phyloP scores from a whole-genome alignment of 2,329 filamentous ascomycete genomes.

The Annulohypoxylon truncatum region DNA sequence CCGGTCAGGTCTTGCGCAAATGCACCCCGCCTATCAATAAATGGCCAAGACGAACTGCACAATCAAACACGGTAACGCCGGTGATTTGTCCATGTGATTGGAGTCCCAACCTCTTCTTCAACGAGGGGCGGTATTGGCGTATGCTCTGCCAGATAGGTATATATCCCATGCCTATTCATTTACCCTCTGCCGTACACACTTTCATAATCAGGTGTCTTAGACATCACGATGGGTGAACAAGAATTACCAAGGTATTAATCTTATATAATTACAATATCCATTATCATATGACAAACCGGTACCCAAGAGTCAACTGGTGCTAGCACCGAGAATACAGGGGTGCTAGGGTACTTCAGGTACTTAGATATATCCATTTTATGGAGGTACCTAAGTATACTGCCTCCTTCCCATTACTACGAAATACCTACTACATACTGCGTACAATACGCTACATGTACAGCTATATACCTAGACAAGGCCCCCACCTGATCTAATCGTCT shows the following conservation, averaged over 20 bases:
- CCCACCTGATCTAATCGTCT: slow-evolving; percentile 31
- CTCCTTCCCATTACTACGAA: background rate
- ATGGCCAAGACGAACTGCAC: slow-evolving; percentile 17
- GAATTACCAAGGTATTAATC: background rate
- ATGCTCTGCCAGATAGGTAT: background rate
- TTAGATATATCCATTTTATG: background rate
- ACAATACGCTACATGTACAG: too few species aligned
- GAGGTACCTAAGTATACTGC: background rate
- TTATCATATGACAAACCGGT: slow-evolving; percentile 3
- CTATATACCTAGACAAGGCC: background rate
- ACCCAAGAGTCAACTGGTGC: background rate
- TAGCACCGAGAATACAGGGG: background rate
- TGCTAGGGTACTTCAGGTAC: background rate
- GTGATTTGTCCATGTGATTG: slow-evolving; percentile 26
- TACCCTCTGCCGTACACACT: background rate
- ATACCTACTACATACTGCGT: background rate
- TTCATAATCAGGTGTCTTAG: slow-evolving; percentile 6
- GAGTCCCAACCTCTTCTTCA: slow-evolving; percentile 15
- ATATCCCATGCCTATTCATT: slow-evolving; percentile 2
- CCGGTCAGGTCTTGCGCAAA: slow-evolving; percentile 16
- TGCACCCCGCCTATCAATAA: slow-evolving; percentile 20
- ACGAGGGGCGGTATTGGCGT: background rate
- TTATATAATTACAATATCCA: background rate
- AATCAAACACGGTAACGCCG: slow-evolving; percentile 28
- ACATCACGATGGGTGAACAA: background rate